Evolutionary conservation across 345 rosid species (phyloP).

Genomic region (Brassica napus): DNA sequence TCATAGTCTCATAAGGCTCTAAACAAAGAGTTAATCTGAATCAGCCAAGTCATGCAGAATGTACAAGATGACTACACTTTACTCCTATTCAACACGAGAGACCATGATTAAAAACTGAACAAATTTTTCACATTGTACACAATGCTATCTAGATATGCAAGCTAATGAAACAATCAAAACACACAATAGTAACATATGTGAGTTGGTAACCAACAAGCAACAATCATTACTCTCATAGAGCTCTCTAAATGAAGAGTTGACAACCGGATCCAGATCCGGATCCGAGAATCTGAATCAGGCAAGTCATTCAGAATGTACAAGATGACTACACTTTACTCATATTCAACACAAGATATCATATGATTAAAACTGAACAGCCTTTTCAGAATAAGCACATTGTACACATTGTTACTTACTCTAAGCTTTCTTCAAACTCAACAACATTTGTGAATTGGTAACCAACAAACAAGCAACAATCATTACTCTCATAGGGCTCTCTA

Average conservation of each 20-base stretch:
- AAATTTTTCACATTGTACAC: background rate
- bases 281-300: background rate
- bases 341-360: too few species aligned
- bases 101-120: background rate
- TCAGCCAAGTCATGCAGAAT: background rate
- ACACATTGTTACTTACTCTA: too few species aligned
- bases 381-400: too few species aligned
- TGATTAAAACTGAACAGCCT: too few species aligned
- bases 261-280: background rate
- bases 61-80: background rate
- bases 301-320: background rate
- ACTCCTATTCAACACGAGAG: constrained; percentile 23
- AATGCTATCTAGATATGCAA: background rate
- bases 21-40: background rate
- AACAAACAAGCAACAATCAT: background rate
- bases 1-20: background rate
- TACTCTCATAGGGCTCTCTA: background rate
- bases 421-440: too few species aligned
- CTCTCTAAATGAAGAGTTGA: background rate
- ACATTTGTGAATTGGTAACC: background rate
- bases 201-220: background rate
- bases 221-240: background rate
- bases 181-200: background rate
- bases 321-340: background rate
- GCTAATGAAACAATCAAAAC: too few species aligned